phyloP scores from a whole-genome alignment of 2,329 filamentous ascomycete species.

The Colletotrichum gloeosporioides region DNA sequence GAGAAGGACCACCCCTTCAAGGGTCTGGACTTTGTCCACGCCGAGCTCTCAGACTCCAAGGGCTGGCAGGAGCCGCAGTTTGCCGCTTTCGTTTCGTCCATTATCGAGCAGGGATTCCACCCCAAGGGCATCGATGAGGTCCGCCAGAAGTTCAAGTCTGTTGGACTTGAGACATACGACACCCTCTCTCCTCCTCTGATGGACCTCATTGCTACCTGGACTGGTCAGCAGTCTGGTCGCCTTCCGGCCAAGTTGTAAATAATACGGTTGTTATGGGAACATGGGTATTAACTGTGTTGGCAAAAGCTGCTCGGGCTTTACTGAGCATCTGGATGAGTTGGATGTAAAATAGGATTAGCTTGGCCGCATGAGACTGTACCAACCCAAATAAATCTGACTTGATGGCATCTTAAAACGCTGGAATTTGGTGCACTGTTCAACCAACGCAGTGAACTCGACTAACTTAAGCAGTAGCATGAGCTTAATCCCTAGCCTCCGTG shows the following conservation, averaged over 20 bases:
- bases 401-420: background rate
- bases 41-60: constrained; percentile 61
- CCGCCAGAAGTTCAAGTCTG: constrained; percentile 53
- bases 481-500: background rate
- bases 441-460: background rate
- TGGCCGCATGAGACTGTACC: background rate
- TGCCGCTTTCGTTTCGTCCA: constrained; percentile 70
- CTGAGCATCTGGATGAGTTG: background rate
- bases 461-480: background rate
- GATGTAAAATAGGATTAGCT: background rate
- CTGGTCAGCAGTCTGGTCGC: constrained; percentile 51
- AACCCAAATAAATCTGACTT: background rate
- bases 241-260: constrained; percentile 14
- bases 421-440: background rate
- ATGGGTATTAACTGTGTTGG: background rate
- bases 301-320: background rate
- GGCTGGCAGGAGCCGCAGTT: constrained; percentile 79
- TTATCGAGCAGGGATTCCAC: constrained; percentile 71
- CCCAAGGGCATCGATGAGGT: constrained; percentile 61
- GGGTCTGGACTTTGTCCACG: constrained; percentile 73
- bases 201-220: constrained; percentile 64
- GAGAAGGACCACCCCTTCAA: constrained; percentile 70
- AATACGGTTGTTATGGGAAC: background rate
- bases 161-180: constrained; percentile 69
- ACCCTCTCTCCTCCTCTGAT: constrained; percentile 65